Percentiles rank a stretch among this genome's conserved stretches.
These are phyloP conservation scores for Croton setiger DNA, from an alignment of 441 rosid genomes.

Conservation along the genomic window DNA sequence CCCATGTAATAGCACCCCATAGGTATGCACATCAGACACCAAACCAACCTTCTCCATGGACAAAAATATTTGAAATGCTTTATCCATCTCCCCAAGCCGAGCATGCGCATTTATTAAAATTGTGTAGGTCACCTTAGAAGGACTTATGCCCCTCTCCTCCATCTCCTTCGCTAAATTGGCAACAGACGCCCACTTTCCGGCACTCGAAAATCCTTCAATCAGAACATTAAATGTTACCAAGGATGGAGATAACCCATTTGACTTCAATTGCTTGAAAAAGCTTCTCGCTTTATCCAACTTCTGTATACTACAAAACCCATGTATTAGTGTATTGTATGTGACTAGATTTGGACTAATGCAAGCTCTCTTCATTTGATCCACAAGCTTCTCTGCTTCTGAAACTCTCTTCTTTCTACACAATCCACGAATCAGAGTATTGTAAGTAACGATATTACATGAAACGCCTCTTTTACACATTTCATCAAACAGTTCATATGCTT, in stretches of 20 bases:
- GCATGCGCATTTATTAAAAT: constrained; percentile 50
- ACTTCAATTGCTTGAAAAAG: constrained; percentile 49
- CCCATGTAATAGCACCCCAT: constrained; percentile 67
- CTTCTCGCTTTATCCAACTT: constrained; percentile 44
- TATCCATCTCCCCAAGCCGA: constrained; percentile 49
- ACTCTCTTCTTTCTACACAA: constrained; percentile 44
- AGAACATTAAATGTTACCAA: constrained; percentile 61
- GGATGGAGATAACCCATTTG: constrained; percentile 54
- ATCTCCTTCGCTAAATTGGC: constrained; percentile 60
- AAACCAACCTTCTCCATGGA: constrained; percentile 58
- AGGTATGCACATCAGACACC: constrained; percentile 55
- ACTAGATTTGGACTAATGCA: constrained; percentile 57
- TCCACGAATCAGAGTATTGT: constrained; percentile 58
- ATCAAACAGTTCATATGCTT: constrained; percentile 54
- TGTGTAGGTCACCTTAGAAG: constrained; percentile 69
- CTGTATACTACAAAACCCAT: constrained; percentile 50
- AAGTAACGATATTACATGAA: constrained; percentile 52
- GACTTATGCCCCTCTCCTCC: constrained; percentile 70
- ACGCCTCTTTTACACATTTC: constrained; percentile 72
- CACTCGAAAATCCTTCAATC: constrained; percentile 47
- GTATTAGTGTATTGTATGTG: constrained; percentile 58
- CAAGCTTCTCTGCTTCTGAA: constrained; percentile 49
- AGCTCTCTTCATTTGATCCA: constrained; percentile 40
- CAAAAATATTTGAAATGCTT: constrained; percentile 45
- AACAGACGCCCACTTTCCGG: constrained; percentile 38